Evolutionary conservation across 208 protist species (phyloP), one percentile per base, ranked within the genome.

Genomic region (Acanthamoeba lenticulata): DNA sequence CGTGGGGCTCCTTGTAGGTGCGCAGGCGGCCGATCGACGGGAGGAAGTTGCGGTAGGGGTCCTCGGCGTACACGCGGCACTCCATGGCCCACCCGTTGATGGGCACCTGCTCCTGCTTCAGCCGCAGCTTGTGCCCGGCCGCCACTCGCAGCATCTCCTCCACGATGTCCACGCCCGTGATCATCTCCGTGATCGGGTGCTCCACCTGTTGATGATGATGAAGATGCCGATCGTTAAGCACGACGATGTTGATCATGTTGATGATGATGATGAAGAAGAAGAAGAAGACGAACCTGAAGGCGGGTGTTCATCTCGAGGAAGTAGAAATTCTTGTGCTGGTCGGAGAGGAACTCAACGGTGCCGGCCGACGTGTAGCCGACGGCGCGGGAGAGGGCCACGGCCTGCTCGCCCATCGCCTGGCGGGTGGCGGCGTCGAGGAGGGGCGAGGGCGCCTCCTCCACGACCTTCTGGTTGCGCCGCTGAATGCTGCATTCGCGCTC

Each of bases 271-370:
- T n/a, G n/a, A n/a, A n/a, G n/a, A n/a, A n/a, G n/a, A 24, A 72
- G 13, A 27, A 13, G 19, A n/a, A 62, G 21, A 62, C 45, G 45
- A 52, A 72, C 62, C 94, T 98, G 97, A 21, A 98, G 95, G 44
- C 97, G 62, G 9, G 97, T 98, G 95, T 98, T 98, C 97, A 98
- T 98, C 81, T 98, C 97, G 40, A 98, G 88, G 94, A 98, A 94
- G 95, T 97, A 98, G 90, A 98, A 98, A 65, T 98, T 97, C 42
- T 96, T 96, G 13, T 96, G 17, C 44, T 52, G 19, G 85, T 98
- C 97, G 74, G 97, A 89, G n/a, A 98, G 88, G 92, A 98, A 98
- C 94, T 98, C 98, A 27, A 98, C 97, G 19, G 98, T 98, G 19
- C 97, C 94, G 21, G 93, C 95, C 27, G 36, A 72, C 27, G 90